These are phyloP conservation scores for Paulownia fortunei DNA, from an alignment of 257 asterid species.

Conservation along the genomic window DNA sequence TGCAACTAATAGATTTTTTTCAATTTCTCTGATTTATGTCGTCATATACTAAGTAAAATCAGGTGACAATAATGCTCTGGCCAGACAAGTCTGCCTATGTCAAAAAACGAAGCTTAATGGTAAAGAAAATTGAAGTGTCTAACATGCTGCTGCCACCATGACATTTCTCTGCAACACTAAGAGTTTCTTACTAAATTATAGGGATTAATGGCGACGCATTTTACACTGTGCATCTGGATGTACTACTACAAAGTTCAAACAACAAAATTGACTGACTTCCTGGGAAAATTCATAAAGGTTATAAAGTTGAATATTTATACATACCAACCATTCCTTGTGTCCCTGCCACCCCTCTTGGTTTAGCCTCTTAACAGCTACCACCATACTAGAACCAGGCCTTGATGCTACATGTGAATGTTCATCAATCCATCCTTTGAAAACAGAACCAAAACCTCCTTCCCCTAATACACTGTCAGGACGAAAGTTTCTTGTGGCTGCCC, in stretches of 20 bases:
- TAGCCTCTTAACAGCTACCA: constrained; percentile 41
- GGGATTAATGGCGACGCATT: background rate
- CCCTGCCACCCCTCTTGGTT: constrained; percentile 42
- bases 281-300: no score
- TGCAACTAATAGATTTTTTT: background rate
- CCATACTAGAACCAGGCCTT: constrained; percentile 44
- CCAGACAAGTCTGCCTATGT: background rate
- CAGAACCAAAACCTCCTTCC: constrained; percentile 48
- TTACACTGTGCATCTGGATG: background rate
- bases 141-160: background rate
- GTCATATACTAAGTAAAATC: background rate
- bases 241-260: background rate
- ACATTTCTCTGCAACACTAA: background rate
- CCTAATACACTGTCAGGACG: constrained; percentile 49
- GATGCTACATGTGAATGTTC: constrained; percentile 37
- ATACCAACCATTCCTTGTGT: constrained; percentile 50
- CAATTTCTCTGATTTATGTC: background rate
- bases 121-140: background rate
- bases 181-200: background rate
- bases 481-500: constrained; percentile 43
- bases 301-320: background rate
- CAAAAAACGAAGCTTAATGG: background rate
- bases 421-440: constrained; percentile 41
- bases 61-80: background rate
- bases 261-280: background rate